Conservation (phyloP, 1,284 basidiomycete species). For the Marasmius oreades region DNA sequence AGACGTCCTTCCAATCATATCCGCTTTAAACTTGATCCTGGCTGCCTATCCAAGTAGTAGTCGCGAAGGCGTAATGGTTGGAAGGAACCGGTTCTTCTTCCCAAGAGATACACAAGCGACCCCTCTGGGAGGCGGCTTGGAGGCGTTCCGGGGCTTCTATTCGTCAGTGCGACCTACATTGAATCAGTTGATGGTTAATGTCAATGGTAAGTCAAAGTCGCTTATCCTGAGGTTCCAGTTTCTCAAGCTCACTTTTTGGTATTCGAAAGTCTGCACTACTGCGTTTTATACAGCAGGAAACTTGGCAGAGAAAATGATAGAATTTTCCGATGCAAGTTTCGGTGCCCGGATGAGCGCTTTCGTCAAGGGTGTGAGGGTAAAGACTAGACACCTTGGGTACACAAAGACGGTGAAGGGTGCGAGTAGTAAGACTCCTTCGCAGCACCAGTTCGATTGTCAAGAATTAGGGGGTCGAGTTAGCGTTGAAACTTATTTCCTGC, state of each 20-base stretch:
- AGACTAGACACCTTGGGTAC: constrained; percentile 53
- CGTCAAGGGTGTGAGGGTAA: constrained; percentile 55
- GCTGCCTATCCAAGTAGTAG: constrained; percentile 56
- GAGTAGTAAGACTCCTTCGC: constrained; percentile 40
- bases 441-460: constrained; percentile 52
- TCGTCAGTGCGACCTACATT: constrained; percentile 71
- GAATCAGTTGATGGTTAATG: constrained; percentile 74
- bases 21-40: constrained; percentile 70
- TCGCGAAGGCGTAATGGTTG: constrained; percentile 69
- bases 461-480: constrained; percentile 46
- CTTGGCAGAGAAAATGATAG: constrained; percentile 51
- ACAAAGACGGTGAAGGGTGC: constrained; percentile 58
- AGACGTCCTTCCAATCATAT: constrained; percentile 65
- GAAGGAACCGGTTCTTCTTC: constrained; percentile 76
- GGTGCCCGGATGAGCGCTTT: constrained; percentile 50
- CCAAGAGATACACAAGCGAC: constrained; percentile 41
- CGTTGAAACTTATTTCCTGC: constrained; percentile 61
- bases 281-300: constrained; percentile 70
- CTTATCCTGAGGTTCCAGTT: neutral
- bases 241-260: constrained; percentile 5
- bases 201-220: constrained; percentile 45
- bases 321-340: constrained; percentile 49
- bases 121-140: constrained; percentile 56
- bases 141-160: constrained; percentile 73
- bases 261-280: constrained; percentile 72